Conservation (phyloP, 768 basidiomycete species). For the Psilocybe subaeruginosa region DNA sequence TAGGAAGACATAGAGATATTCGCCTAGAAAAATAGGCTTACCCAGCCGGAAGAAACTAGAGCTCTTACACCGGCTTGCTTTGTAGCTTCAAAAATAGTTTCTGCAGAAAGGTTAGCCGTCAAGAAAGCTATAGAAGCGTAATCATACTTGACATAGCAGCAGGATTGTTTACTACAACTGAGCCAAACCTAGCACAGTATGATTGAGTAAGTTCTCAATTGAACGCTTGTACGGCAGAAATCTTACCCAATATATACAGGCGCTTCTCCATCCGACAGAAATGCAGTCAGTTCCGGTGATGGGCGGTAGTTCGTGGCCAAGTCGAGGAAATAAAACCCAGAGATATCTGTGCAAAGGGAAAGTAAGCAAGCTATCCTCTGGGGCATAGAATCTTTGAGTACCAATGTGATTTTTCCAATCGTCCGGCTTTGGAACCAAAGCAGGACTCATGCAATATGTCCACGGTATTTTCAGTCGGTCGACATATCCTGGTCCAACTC, state of each 20-base stretch:
- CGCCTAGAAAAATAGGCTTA: constrained; percentile 16
- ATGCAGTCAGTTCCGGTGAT: constrained; percentile 45
- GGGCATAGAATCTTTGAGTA: constrained; percentile 20
- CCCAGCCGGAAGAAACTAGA: constrained; percentile 68
- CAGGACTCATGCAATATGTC: constrained; percentile 66
- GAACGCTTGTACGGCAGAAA: constrained; percentile 6
- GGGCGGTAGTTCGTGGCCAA: constrained; percentile 52
- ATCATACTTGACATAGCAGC: constrained; percentile 49
- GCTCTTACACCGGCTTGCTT: constrained; percentile 57
- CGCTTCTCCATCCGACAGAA: constrained; percentile 49
- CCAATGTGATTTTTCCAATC: constrained; percentile 70
- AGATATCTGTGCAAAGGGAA: constrained; percentile 44
- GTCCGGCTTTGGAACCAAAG: constrained; percentile 58
- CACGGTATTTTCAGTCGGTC: constrained; percentile 60
- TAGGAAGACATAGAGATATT: background rate
- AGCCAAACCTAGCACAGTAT: constrained; percentile 52
- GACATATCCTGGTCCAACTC: constrained; percentile 52
- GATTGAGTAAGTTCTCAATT: background rate
- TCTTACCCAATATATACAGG: constrained; percentile 63
- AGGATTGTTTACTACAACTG: constrained; percentile 61
- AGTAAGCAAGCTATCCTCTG: background rate
- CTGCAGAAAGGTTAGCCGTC: constrained; percentile 26
- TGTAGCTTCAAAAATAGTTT: constrained; percentile 62
- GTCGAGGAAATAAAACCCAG: constrained; percentile 67
- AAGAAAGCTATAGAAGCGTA: background rate